Conservation (phyloP, 345 rosid species). For the Eucalyptus polybractea region DNA sequence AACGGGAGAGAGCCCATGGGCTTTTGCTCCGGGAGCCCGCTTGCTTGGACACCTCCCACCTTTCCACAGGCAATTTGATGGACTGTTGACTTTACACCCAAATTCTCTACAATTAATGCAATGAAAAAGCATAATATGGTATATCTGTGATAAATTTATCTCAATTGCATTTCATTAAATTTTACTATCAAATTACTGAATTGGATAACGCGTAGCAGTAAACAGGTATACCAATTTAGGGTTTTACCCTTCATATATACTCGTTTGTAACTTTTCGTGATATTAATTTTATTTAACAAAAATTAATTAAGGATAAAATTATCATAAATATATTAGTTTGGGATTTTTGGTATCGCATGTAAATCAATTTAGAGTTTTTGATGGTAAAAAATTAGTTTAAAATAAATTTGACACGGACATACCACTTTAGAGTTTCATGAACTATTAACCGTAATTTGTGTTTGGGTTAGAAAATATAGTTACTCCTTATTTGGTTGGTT, state of each 20-base stretch:
- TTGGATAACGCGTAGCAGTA: accelerated
- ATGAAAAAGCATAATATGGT: too few relatives aligned
- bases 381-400: too few relatives aligned
- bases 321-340: too few relatives aligned
- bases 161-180: too few relatives aligned
- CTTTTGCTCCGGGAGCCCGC: not conserved
- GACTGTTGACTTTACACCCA: not conserved
- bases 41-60: not conserved
- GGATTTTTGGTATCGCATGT: accelerated
- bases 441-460: too few relatives aligned
- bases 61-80: not conserved
- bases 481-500: not conserved
- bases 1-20: not conserved
- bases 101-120: too few relatives aligned
- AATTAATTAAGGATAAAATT: accelerated
- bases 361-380: too few relatives aligned
- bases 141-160: too few relatives aligned
- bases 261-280: accelerated
- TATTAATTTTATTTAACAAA: too few relatives aligned
- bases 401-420: accelerated
- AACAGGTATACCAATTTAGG: accelerated
- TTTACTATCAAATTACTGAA: too few relatives aligned
- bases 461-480: not conserved
- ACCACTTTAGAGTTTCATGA: too few relatives aligned
- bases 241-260: accelerated